phyloP scores from a whole-genome alignment of 805 yeast species.

The Barnettozyma sucrosica region DNA sequence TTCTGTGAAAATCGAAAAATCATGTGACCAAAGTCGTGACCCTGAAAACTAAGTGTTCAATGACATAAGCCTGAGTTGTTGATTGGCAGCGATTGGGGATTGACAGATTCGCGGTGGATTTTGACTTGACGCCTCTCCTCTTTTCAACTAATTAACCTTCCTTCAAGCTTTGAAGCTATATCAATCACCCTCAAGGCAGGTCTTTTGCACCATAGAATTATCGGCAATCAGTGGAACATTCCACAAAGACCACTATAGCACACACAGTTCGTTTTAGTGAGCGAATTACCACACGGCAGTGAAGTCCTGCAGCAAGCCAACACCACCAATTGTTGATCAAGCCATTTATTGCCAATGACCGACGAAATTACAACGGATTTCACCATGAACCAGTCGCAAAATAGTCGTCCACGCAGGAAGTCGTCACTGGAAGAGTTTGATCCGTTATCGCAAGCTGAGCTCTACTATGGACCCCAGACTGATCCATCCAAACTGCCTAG shows the following conservation, averaged over 20 bases:
- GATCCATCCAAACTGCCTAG: conserved; percentile 44
- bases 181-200: neutral
- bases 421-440: conserved; percentile 29
- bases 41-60: neutral
- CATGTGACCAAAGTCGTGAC: neutral
- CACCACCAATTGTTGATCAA: neutral
- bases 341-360: conserved; percentile 1
- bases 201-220: neutral
- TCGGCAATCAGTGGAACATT: neutral
- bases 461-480: conserved; percentile 60
- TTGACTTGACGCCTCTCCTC: neutral
- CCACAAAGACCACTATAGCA: neutral
- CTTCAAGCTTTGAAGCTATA: neutral
- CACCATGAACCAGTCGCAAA: conserved; percentile 9
- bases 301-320: neutral
- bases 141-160: neutral
- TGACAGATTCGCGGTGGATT: neutral
- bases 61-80: neutral
- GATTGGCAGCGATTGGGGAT: no score
- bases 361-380: conserved; percentile 5
- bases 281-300: neutral
- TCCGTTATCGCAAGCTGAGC: conserved; percentile 64
- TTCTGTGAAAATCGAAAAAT: neutral
- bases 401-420: conserved; percentile 15
- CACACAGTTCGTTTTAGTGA: neutral